Percentiles rank a stretch among this genome's conserved stretches.
These are phyloP conservation scores for Fusarium poae DNA, from an alignment of 2,329 filamentous ascomycete genomes.

Conservation along the genomic window DNA sequence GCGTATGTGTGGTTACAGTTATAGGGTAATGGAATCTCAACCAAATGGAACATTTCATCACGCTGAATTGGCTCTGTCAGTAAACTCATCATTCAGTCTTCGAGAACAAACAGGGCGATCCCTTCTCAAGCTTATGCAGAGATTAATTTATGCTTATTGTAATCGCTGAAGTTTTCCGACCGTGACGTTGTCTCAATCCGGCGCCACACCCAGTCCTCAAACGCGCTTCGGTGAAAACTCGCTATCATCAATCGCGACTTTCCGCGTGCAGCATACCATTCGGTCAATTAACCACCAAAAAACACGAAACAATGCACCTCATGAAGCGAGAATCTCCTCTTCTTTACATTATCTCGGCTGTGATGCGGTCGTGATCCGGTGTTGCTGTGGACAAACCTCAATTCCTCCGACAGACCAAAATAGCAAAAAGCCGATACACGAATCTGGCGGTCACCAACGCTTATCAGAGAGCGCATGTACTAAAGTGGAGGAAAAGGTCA, in stretches of 20 bases:
- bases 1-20: no score
- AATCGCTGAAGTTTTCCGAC: neutral
- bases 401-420: neutral
- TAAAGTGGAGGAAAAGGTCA: neutral
- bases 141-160: slow-evolving; percentile 13
- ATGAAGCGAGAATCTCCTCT: neutral
- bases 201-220: neutral
- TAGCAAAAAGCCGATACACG: neutral
- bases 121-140: slow-evolving; percentile 2
- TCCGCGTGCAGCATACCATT: neutral
- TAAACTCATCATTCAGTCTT: neutral
- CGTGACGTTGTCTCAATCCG: neutral
- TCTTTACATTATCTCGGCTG: neutral
- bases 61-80: neutral
- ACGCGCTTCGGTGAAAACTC: neutral
- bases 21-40: neutral
- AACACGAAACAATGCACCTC: neutral
- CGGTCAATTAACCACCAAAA: neutral
- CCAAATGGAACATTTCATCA: neutral
- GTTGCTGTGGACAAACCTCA: neutral
- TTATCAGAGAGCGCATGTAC: neutral
- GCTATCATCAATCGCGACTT: neutral
- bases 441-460: slow-evolving; percentile 1
- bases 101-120: neutral
- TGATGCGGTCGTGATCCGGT: slow-evolving; percentile 2